Percentiles rank a stretch among this genome's conserved stretches.
Evolutionary conservation across 2,329 filamentous ascomycete genomes (phyloP).

Genomic region (Fusarium phyllophilum): DNA sequence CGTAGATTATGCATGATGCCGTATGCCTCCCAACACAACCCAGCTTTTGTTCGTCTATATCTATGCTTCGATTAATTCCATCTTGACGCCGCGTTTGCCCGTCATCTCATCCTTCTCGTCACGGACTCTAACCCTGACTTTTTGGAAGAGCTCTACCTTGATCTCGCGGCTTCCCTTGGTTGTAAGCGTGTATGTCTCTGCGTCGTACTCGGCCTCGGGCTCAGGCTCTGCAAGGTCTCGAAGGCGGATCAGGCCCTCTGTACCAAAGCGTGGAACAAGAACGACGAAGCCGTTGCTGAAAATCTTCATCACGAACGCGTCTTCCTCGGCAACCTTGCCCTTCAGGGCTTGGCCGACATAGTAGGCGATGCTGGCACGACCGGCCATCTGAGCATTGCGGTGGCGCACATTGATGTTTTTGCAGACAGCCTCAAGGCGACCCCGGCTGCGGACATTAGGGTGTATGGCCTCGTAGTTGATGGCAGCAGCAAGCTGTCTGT

Average conservation of each 20-base stretch:
- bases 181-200: constrained; percentile 82
- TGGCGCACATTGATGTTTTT: constrained; percentile 98
- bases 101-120: constrained; percentile 95
- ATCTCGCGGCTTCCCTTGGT: constrained; percentile 65
- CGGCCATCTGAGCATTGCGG: constrained; percentile 95
- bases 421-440: constrained; percentile 91
- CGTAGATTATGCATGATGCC: constrained; percentile 28
- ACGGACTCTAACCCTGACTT: constrained; percentile 86
- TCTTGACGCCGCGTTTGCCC: constrained; percentile 91
- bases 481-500: constrained; percentile 92
- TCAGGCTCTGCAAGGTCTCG: constrained; percentile 82
- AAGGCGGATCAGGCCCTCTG: constrained; percentile 89
- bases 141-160: constrained; percentile 87
- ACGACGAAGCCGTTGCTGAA: constrained; percentile 98
- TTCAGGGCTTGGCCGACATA: constrained; percentile 97
- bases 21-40: background rate
- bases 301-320: constrained; percentile 95
- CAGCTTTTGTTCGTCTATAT: background rate
- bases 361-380: constrained; percentile 93
- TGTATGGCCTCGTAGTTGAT: constrained; percentile 94
- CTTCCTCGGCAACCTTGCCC: constrained; percentile 78
- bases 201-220: constrained; percentile 84
- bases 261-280: constrained; percentile 93
- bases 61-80: constrained; percentile 67
- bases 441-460: constrained; percentile 80